phyloP scores from a whole-genome alignment of 2,329 filamentous ascomycete genomes.

The Colletotrichum australisinense region DNA sequence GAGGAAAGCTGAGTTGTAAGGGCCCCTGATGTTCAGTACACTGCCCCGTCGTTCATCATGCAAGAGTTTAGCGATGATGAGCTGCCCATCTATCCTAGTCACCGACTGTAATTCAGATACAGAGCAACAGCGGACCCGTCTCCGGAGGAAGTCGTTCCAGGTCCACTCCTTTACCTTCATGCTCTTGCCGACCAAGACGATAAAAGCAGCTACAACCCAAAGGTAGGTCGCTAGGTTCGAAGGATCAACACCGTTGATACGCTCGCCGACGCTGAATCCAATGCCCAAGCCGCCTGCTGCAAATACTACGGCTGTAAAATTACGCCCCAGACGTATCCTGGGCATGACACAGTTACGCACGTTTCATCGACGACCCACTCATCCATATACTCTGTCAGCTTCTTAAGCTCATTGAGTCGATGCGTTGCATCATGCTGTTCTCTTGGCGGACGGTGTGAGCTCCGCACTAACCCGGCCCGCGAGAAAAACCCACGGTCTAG shows the following conservation, averaged over 20 bases:
- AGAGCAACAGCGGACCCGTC: conserved; percentile 40
- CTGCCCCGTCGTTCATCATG: conserved; percentile 35
- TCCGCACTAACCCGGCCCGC: neutral
- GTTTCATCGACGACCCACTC: conserved; percentile 8
- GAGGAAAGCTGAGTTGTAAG: conserved; percentile 40
- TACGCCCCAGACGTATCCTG: conserved; percentile 5
- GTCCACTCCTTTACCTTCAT: conserved; percentile 41
- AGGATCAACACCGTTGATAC: conserved; percentile 45
- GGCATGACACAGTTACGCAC: neutral
- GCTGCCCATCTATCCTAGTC: conserved; percentile 39
- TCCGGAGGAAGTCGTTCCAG: conserved; percentile 45
- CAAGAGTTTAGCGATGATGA: conserved; percentile 42
- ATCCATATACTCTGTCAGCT: neutral
- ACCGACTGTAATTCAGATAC: conserved; percentile 40
- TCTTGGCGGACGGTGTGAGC: neutral
- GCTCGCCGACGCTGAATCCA: conserved; percentile 40
- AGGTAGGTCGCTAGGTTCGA: conserved; percentile 43
- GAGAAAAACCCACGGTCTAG: neutral
- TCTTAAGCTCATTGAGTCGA: neutral
- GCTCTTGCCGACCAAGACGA: conserved; percentile 42
- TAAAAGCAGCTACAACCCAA: conserved; percentile 42
- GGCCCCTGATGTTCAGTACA: conserved; percentile 39
- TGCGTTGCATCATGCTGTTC: neutral
- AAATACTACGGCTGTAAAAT: conserved; percentile 21
- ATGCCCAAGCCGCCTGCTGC: conserved; percentile 40